Evolutionary conservation across 352 stramenopile species (phyloP).

Genomic region (Phytophthora podocarpi): DNA sequence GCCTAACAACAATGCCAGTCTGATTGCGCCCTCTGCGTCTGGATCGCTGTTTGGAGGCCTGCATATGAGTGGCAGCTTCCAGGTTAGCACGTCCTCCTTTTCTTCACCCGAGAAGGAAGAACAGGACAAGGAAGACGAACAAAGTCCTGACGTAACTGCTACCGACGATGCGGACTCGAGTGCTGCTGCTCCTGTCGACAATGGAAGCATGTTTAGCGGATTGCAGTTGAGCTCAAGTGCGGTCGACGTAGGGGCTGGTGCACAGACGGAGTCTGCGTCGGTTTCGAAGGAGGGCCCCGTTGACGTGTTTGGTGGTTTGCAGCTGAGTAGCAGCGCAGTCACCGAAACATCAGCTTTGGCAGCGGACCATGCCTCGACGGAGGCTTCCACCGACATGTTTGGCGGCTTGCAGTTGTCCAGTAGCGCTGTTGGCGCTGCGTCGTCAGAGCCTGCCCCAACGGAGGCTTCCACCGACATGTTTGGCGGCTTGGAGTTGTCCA

Average conservation of each 20-base stretch:
- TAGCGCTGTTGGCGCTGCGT: neutral
- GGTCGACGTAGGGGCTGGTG: neutral
- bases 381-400: conserved; percentile 19
- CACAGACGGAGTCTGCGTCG: neutral
- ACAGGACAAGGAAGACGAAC: conserved; percentile 2
- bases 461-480: conserved; percentile 11
- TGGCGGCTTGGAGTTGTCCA: conserved; percentile 15
- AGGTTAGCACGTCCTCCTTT: conserved; percentile 24
- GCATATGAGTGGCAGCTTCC: conserved; percentile 46
- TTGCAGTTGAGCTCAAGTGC: conserved; percentile 31
- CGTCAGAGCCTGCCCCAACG: neutral
- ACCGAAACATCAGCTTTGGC: neutral
- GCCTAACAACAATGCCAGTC: conserved; percentile 10
- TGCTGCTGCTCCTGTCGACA: conserved; percentile 9
- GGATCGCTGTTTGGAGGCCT: conserved; percentile 50
- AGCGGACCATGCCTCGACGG: neutral
- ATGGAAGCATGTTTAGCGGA: conserved; percentile 24
- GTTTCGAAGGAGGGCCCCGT: neutral
- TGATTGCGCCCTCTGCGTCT: conserved; percentile 30
- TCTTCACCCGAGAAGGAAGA: conserved; percentile 17
- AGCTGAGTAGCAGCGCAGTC: conserved; percentile 17
- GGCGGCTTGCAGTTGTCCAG: conserved; percentile 23
- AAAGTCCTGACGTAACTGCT: neutral
- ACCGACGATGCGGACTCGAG: neutral
- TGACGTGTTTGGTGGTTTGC: conserved; percentile 30